These are phyloP conservation scores for Cyberlindnera samutprakarnensis DNA, from an alignment of 805 yeast species.

Conservation along the genomic window DNA sequence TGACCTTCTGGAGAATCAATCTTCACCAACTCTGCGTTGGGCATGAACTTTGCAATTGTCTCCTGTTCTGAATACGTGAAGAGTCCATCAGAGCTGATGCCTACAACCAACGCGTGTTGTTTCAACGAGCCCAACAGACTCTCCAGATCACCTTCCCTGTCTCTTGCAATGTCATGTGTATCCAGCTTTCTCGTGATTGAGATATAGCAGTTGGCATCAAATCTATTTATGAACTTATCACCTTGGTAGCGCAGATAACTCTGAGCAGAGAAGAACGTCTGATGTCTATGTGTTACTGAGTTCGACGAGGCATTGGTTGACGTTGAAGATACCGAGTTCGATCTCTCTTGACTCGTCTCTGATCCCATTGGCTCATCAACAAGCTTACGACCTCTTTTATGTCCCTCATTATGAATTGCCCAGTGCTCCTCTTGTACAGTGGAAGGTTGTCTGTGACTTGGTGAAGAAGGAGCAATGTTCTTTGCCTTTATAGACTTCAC, in stretches of 20 bases:
- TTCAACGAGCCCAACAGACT: constrained; percentile 48
- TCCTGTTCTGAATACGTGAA: constrained; percentile 92
- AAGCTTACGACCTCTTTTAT: constrained; percentile 26
- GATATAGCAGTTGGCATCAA: constrained; percentile 95
- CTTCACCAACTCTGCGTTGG: constrained; percentile 57
- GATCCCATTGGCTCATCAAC: not conserved
- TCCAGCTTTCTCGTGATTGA: constrained; percentile 90
- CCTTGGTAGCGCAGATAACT: constrained; percentile 93
- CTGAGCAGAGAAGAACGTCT: constrained; percentile 85
- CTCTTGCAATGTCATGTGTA: constrained; percentile 90
- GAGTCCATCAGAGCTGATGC: constrained; percentile 86
- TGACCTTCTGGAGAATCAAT: constrained; percentile 94
- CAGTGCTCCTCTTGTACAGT: constrained; percentile 65
- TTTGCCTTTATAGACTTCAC: constrained; percentile 10
- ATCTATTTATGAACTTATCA: constrained; percentile 77
- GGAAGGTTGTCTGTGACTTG: constrained; percentile 30
- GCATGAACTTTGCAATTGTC: constrained; percentile 66
- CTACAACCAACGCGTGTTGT: constrained; percentile 80
- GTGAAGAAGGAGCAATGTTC: not conserved
- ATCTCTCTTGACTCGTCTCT: constrained; percentile 7
- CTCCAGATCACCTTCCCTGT: constrained; percentile 39
- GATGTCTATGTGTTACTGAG: constrained; percentile 23
- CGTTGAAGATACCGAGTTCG: constrained; percentile 22
- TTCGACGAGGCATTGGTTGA: constrained; percentile 20
- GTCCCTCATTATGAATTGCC: constrained; percentile 87